Conservation (phyloP, 2,329 filamentous ascomycete species). For the Apiospora pterosperma region DNA sequence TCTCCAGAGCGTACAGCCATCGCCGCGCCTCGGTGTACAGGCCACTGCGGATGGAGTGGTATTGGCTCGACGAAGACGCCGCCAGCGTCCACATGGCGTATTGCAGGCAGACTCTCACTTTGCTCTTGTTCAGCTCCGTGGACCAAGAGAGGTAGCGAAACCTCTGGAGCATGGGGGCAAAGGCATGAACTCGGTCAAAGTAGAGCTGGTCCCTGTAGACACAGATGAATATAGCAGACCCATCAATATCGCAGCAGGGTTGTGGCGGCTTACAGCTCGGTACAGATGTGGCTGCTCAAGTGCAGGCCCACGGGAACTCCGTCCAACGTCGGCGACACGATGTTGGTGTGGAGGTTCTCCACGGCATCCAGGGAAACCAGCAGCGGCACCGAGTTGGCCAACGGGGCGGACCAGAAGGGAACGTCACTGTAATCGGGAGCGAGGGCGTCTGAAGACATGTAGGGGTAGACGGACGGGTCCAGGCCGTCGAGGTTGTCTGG, state of each 20-base stretch:
- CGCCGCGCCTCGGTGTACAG: slow-evolving; percentile 23
- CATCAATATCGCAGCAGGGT: too few species aligned
- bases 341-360: background rate
- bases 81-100: slow-evolving; percentile 29
- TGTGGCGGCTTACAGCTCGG: slow-evolving; percentile 9
- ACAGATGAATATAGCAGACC: too few species aligned
- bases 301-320: slow-evolving; percentile 4
- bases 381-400: too few species aligned
- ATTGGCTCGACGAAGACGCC: slow-evolving; percentile 26
- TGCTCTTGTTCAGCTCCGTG: slow-evolving; percentile 12
- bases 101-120: slow-evolving; percentile 20
- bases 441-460: too few species aligned
- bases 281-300: slow-evolving; percentile 14
- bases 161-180: slow-evolving; percentile 23
- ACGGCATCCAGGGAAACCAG: too few species aligned
- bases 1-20: slow-evolving; percentile 7
- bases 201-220: slow-evolving; percentile 14
- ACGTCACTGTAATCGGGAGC: too few species aligned
- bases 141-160: slow-evolving; percentile 20
- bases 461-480: too few species aligned
- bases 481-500: too few species aligned
- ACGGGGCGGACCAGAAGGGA: too few species aligned
- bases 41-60: slow-evolving; percentile 16
- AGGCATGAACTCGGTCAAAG: slow-evolving; percentile 26
- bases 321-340: too few species aligned